Percentiles rank a stretch among this genome's conserved stretches.
These are phyloP conservation scores for Lactarius trivialis DNA, from an alignment of 768 basidiomycete genomes.

Conservation along the genomic window DNA sequence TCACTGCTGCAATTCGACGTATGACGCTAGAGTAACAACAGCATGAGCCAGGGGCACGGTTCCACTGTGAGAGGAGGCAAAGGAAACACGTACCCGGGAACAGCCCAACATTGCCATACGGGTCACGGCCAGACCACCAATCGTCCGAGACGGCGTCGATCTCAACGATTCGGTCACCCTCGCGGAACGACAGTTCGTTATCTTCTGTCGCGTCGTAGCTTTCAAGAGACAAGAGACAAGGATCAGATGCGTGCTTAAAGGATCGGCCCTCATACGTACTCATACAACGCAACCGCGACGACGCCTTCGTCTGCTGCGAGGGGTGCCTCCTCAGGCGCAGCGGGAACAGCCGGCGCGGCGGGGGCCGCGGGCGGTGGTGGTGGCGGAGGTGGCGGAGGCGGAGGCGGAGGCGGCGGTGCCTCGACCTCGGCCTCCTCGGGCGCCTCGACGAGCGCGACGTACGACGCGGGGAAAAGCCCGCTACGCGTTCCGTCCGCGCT, in stretches of 20 bases:
- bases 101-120: slow-evolving; percentile 51
- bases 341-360: slow-evolving; percentile 38
- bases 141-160: slow-evolving; percentile 83
- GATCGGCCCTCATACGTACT: slow-evolving; percentile 39
- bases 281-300: slow-evolving; percentile 60
- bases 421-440: slow-evolving; percentile 32
- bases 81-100: slow-evolving; percentile 58
- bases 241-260: slow-evolving; percentile 9
- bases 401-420: slow-evolving; percentile 49
- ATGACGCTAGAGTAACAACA: slow-evolving; percentile 6
- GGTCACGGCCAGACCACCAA: slow-evolving; percentile 76
- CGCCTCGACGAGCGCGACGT: slow-evolving; percentile 67
- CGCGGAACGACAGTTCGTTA: slow-evolving; percentile 81
- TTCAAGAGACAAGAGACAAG: neutral
- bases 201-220: slow-evolving; percentile 90
- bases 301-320: slow-evolving; percentile 50
- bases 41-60: neutral
- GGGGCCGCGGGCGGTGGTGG: slow-evolving; percentile 42
- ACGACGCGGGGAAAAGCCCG: slow-evolving; percentile 89
- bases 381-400: slow-evolving; percentile 47
- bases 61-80: neutral
- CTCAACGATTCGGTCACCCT: slow-evolving; percentile 71
- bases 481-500: slow-evolving; percentile 56
- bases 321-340: slow-evolving; percentile 40
- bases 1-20: slow-evolving; percentile 24